Conservation (phyloP, 371 early-diverging fungal genomes). For the Apophysomyces trapeziformis region DNA sequence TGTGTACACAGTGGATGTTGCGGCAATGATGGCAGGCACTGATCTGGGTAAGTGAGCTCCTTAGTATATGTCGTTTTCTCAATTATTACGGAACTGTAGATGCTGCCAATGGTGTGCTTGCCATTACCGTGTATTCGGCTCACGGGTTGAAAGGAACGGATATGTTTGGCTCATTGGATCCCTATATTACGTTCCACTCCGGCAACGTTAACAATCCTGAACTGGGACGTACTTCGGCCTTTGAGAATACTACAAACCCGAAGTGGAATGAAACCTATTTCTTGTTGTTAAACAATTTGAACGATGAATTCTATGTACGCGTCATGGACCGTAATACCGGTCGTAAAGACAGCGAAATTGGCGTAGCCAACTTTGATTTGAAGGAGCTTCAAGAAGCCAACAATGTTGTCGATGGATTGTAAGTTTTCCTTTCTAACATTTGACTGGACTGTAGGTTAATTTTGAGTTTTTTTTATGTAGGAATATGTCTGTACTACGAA, state of each 20-base stretch:
- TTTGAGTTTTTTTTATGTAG: not conserved
- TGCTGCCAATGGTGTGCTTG: slow-evolving; percentile 80
- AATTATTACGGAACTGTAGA: not conserved
- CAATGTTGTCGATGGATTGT: slow-evolving; percentile 32
- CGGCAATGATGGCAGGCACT: slow-evolving; percentile 73
- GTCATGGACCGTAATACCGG: slow-evolving; percentile 36
- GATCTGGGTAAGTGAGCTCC: slow-evolving; percentile 13
- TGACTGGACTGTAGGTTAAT: not conserved
- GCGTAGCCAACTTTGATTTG: slow-evolving; percentile 55
- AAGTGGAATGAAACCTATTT: slow-evolving; percentile 43
- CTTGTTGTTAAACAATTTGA: slow-evolving; percentile 33
- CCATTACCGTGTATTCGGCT: slow-evolving; percentile 75
- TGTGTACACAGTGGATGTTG: slow-evolving; percentile 78
- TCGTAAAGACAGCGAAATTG: slow-evolving; percentile 32
- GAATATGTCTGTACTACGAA: slow-evolving; percentile 24
- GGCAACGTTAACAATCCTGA: slow-evolving; percentile 61
- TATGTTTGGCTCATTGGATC: slow-evolving; percentile 80
- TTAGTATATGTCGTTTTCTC: no score
- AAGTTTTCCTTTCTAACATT: slow-evolving; percentile 3
- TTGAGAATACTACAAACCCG: slow-evolving; percentile 51
- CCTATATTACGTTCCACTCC: slow-evolving; percentile 71
- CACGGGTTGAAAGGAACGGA: slow-evolving; percentile 79
- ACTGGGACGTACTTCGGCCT: slow-evolving; percentile 57
- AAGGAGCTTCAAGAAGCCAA: slow-evolving; percentile 51
- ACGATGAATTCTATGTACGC: slow-evolving; percentile 26